phyloP scores from a whole-genome alignment of 257 asterid genomes.

The Knoxia roxburghii region DNA sequence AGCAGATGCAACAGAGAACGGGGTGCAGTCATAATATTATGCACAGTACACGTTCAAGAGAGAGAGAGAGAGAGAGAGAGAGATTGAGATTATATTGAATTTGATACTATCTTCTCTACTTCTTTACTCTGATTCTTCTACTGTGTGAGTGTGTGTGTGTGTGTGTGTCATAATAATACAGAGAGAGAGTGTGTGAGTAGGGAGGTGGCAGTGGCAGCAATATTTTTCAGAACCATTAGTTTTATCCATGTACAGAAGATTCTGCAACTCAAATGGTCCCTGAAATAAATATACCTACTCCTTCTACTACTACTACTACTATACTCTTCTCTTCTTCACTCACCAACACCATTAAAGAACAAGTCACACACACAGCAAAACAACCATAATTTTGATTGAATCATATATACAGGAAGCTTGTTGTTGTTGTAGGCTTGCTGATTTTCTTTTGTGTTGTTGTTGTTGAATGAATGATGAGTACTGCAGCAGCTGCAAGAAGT shows the following conservation, averaged over 20 bases:
- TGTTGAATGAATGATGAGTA: slow-evolving; percentile 34
- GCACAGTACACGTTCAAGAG: slow-evolving; percentile 43
- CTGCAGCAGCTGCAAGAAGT: not conserved
- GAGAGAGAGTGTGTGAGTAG: slow-evolving; percentile 5
- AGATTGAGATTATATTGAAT: no score
- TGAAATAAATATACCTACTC: slow-evolving; percentile 60
- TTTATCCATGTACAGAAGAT: slow-evolving; percentile 75
- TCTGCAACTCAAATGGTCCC: slow-evolving; percentile 86
- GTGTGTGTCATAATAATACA: not conserved
- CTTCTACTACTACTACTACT: slow-evolving; percentile 9
- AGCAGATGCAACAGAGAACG: slow-evolving; percentile 44
- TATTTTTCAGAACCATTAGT: slow-evolving; percentile 53
- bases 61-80: slow-evolving; percentile 6
- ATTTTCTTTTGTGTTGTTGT: not conserved
- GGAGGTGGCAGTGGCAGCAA: slow-evolving; percentile 9
- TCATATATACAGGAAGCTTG: not conserved
- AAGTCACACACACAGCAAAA: not conserved
- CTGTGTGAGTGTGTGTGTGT: slow-evolving; percentile 7
- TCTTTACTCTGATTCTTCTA: not conserved
- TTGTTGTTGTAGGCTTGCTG: not conserved
- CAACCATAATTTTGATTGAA: no score
- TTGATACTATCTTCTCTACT: no score
- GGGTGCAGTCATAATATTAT: slow-evolving; percentile 54
- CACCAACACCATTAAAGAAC: no score
- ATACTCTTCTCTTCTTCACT: not conserved